A percentile compares a stretch with the other conserved stretches of the same genome.
These are phyloP conservation scores for Aspergillus fischeri DNA, from an alignment of 2,329 filamentous ascomycete species.

Conservation along the genomic window DNA sequence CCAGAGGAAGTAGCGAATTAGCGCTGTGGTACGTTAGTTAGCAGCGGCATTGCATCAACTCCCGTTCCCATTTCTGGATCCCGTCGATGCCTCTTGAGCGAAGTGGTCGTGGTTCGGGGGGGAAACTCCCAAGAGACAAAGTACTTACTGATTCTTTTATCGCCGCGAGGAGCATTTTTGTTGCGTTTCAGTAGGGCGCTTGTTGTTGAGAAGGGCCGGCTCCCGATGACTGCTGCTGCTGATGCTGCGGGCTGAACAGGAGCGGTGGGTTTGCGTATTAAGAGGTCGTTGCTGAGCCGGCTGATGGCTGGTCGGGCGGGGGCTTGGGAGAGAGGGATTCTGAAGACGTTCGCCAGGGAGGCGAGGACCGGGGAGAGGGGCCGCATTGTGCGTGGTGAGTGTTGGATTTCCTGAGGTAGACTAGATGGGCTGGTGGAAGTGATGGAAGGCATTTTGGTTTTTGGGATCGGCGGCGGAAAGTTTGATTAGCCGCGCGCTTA, in stretches of 20 bases:
- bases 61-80: slow-evolving; percentile 12
- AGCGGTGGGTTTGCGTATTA: slow-evolving; percentile 20
- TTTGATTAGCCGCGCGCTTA: slow-evolving; percentile 14
- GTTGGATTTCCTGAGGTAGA: slow-evolving; percentile 14
- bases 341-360: slow-evolving; percentile 44
- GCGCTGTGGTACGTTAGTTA: slow-evolving; percentile 37
- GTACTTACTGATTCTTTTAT: slow-evolving; percentile 45
- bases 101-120: neutral
- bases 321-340: slow-evolving; percentile 36
- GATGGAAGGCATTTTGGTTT: neutral
- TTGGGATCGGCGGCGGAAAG: slow-evolving; percentile 7
- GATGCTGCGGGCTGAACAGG: slow-evolving; percentile 16
- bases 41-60: neutral
- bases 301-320: slow-evolving; percentile 23
- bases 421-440: slow-evolving; percentile 16
- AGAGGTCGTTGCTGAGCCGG: slow-evolving; percentile 1
- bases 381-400: slow-evolving; percentile 24
- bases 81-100: too few species aligned
- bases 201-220: slow-evolving; percentile 38
- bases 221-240: neutral
- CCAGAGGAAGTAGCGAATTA: slow-evolving; percentile 67
- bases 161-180: slow-evolving; percentile 23
- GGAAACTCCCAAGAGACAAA: neutral
- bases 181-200: slow-evolving; percentile 38
- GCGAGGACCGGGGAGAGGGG: slow-evolving; percentile 40